Conservation (phyloP, 2,329 filamentous ascomycete genomes). For the Tolypocladium cylindrosporum region DNA sequence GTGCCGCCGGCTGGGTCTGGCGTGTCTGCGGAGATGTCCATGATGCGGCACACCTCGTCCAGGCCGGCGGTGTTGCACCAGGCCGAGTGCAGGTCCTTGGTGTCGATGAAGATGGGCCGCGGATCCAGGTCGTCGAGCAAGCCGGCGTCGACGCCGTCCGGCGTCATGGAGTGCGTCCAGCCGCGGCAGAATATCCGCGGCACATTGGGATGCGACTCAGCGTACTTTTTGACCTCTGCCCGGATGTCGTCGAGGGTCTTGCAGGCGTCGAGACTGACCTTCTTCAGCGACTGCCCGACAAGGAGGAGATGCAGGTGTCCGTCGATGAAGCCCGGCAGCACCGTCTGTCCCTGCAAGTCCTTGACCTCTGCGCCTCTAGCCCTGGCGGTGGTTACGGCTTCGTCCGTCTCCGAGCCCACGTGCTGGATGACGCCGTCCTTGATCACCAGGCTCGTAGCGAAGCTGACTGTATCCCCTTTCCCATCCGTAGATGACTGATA, state of each 20-base stretch:
- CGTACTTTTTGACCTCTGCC: conserved; percentile 32
- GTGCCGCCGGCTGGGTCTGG: conserved; percentile 39
- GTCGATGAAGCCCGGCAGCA: conserved; percentile 48
- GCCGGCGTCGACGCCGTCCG: conserved; percentile 31
- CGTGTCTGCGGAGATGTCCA: conserved; percentile 31
- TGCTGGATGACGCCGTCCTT: conserved; percentile 22
- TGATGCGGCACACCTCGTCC: conserved; percentile 25
- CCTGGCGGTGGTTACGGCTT: conserved; percentile 12
- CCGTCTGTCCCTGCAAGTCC: conserved; percentile 22
- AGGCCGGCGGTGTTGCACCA: conserved; percentile 46
- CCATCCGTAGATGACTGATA: conserved; percentile 6
- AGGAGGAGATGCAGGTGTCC: conserved; percentile 47
- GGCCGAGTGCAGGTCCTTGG: conserved; percentile 45
- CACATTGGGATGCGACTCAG: conserved; percentile 33
- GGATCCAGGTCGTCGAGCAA: conserved; percentile 41
- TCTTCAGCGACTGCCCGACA: conserved; percentile 42
- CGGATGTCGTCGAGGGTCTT: conserved; percentile 39
- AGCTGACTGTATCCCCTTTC: not conserved
- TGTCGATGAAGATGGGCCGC: conserved; percentile 45
- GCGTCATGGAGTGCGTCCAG: conserved; percentile 44
- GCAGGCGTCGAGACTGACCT: conserved; percentile 38
- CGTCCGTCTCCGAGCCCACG: conserved; percentile 19
- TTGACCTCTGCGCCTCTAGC: conserved; percentile 11
- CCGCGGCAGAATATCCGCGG: conserved; percentile 41
- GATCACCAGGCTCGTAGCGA: conserved; percentile 20